Evolutionary conservation across 176 grass and related monocot species (phyloP), one percentile per base, ranked within the genome.

Genomic region (Cenchrus fungigraminus): DNA sequence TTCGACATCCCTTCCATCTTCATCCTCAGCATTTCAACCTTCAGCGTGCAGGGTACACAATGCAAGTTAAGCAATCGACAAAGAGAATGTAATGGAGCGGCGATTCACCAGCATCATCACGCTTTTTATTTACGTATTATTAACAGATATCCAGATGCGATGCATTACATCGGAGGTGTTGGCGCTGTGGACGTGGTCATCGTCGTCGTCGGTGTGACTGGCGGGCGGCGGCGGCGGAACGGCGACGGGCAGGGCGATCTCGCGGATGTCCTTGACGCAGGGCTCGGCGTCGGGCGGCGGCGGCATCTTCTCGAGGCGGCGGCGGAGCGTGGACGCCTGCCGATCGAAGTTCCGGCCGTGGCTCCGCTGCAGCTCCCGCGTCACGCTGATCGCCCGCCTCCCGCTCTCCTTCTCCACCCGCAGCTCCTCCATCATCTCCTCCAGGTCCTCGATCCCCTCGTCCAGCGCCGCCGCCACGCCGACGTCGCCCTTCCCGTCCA

Each of bases 1-100:
- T 92, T 97, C 9, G 95, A 97, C 84, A 97, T 83, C 54, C 95
- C 92, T 73, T 93, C 95, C 95, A 97, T 97, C 77, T 91, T 97
- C 82, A 78, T 92, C 85, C 86, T 88, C 76, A 97, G 65, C 89
- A 86, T 89, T 29, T 95, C 92, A 56, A 97, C 91, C 95, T 98
- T 89, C 65, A 83, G 49, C 2, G n/a, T 15, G 31, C n/a, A 80
- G 51, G 20, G 65, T 50, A 19, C 44, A 71, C 22, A 40, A 12
- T 53, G 45, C 16, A 56, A 34, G 12, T 50, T 64, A 40, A 79
- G 43, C 61, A 45, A 88, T 70, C 63, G 25, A 16, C 9, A 34
- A 73, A 25, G 31, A 82, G 51, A 25, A 14, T 70, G 40, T 50
- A 31, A 31, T 54, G 49, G 16, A 59, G 43, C 71, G 51, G 28